Evolutionary conservation across 2,329 filamentous ascomycete species (phyloP).

Genomic region (Curvularia eragrostidis): DNA sequence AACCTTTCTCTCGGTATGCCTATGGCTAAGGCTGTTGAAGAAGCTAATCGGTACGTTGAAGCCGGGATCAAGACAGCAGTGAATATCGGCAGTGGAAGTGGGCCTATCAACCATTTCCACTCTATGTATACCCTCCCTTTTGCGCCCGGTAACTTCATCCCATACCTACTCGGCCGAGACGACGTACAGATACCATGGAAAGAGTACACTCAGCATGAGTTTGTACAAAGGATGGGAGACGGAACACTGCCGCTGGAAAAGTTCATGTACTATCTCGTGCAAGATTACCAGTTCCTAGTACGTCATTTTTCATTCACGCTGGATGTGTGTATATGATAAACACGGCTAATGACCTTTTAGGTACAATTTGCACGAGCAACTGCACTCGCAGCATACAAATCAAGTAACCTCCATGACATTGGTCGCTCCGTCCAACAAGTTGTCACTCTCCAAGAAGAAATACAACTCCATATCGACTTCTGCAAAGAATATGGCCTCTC

Average conservation of each 20-base stretch:
- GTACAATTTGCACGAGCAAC: slow-evolving; percentile 88
- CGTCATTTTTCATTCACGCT: slow-evolving; percentile 24
- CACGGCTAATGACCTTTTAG: slow-evolving; percentile 53
- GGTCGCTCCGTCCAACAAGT: slow-evolving; percentile 73
- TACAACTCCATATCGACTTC: slow-evolving; percentile 80
- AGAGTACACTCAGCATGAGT: slow-evolving; percentile 79
- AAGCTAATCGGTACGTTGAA: slow-evolving; percentile 74
- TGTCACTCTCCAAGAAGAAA: slow-evolving; percentile 78
- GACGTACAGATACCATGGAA: slow-evolving; percentile 80
- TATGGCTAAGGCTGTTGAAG: slow-evolving; percentile 66
- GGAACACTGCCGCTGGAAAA: slow-evolving; percentile 75
- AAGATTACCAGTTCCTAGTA: slow-evolving; percentile 91
- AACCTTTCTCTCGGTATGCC: slow-evolving; percentile 68
- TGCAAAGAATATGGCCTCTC: slow-evolving; percentile 82
- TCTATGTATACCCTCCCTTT: slow-evolving; percentile 73
- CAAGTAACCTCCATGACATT: slow-evolving; percentile 75
- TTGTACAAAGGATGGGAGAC: slow-evolving; percentile 77
- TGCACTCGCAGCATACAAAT: slow-evolving; percentile 84
- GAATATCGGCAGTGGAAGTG: slow-evolving; percentile 69
- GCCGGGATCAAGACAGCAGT: slow-evolving; percentile 71
- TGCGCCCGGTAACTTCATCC: slow-evolving; percentile 77
- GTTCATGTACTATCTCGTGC: slow-evolving; percentile 88
- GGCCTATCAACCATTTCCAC: slow-evolving; percentile 81
- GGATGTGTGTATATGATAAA: neutral
- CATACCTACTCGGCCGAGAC: slow-evolving; percentile 77